These are phyloP conservation scores for Lentithecium fluviatile DNA, from an alignment of 495 filamentous ascomycete genomes.

Conservation along the genomic window DNA sequence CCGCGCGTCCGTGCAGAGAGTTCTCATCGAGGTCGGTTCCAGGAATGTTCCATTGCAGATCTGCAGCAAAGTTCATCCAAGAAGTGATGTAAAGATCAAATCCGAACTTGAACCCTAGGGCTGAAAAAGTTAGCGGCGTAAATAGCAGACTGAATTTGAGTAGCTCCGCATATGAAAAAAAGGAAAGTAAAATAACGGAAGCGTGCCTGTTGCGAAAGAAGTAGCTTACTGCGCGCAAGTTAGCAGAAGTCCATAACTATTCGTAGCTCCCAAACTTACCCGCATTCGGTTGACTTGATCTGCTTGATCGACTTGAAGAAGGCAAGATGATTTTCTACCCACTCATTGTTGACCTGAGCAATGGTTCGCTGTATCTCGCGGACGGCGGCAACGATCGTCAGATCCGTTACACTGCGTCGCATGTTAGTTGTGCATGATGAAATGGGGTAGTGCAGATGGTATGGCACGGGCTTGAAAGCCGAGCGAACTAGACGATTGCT, in stretches of 20 bases:
- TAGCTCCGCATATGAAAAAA: too few species aligned
- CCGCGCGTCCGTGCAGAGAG: not conserved
- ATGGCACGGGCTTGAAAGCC: too few species aligned
- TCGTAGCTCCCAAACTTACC: too few species aligned
- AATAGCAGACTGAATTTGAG: too few species aligned
- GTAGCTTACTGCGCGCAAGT: too few species aligned
- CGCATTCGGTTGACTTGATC: slow-evolving; percentile 7
- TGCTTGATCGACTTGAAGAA: slow-evolving; percentile 2
- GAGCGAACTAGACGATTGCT: too few species aligned
- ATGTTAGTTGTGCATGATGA: not conserved
- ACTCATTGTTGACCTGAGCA: slow-evolving; percentile 10
- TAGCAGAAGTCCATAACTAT: too few species aligned
- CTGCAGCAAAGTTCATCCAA: slow-evolving; percentile 20
- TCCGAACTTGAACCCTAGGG: slow-evolving; percentile 3
- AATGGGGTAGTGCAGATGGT: not conserved
- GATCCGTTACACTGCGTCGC: slow-evolving; percentile 8
- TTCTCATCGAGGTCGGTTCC: not conserved
- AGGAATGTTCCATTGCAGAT: slow-evolving; percentile 25
- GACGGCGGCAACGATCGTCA: slow-evolving; percentile 12
- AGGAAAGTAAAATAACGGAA: too few species aligned
- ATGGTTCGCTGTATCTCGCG: slow-evolving; percentile 1
- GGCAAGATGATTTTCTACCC: slow-evolving; percentile 7
- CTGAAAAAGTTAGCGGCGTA: too few species aligned
- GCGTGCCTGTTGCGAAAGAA: too few species aligned
- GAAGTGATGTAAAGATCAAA: slow-evolving; percentile 24